Conservation (phyloP, 208 protist species). For the Leishmania arabica region DNA sequence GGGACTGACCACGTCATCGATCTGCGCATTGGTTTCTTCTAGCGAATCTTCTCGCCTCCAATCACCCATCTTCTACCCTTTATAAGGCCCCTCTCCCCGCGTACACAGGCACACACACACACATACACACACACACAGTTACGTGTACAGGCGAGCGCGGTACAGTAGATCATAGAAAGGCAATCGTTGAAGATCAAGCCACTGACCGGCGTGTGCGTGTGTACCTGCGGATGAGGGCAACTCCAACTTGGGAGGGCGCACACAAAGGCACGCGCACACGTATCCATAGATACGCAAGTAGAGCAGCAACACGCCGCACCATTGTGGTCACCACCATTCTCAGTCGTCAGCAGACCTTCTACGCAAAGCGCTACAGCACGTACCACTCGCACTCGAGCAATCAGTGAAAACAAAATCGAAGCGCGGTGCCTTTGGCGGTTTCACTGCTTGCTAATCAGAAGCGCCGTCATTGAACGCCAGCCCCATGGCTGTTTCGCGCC, state of each 20-base stretch:
- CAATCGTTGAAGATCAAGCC: neutral
- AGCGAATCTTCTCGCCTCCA: neutral
- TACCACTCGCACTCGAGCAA: neutral
- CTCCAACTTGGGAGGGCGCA: neutral
- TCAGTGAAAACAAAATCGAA: neutral
- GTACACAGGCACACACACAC: neutral
- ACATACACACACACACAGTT: neutral
- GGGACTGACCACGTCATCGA: neutral
- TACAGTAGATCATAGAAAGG: neutral
- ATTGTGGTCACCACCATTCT: neutral
- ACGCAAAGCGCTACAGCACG: neutral
- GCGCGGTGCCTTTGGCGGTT: neutral
- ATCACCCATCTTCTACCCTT: neutral
- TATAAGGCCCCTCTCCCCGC: neutral
- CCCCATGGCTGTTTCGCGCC: slow-evolving; percentile 4
- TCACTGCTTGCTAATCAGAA: neutral
- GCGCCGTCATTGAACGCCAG: neutral
- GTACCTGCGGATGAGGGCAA: neutral
- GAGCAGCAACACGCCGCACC: neutral
- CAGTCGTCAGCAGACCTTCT: neutral
- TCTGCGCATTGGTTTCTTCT: neutral
- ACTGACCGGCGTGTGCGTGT: neutral
- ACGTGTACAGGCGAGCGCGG: neutral
- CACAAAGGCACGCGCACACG: neutral
- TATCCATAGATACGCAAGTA: neutral